Base-by-base conservation (phyloP, 2,329 filamentous ascomycete genomes). In the Trichoderma semiorbis region DNA sequence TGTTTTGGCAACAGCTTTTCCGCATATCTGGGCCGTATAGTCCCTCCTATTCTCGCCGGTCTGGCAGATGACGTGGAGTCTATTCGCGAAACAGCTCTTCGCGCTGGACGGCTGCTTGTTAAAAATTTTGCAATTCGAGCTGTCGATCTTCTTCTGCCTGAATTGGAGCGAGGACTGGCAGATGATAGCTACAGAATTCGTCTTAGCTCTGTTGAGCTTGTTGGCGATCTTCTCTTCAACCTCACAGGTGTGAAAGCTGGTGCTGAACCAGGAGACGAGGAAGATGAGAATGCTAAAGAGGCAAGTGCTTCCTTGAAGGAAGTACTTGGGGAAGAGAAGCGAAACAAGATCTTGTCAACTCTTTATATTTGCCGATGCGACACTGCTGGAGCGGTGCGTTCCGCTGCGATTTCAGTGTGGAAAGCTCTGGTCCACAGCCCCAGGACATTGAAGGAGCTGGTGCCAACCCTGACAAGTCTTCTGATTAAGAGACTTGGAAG, bases 1-100 rank as follows among this genome's bases (percentile, higher is more conserved):
- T 99, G 96, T 84, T 99, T 99, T 78, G 96, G 96, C 78, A 99
- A 99, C 87, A 97, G 95, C 81, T 99, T 99, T 79, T 92, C 96
- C 76, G 94, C 94, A 79, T 99, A 99, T 79, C 91, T 99, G 73
- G 93, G 91, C 83, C 94, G 91, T 79, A 97, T 99, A 78, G 97
- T 99, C 77, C 97, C 96, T 21, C 93, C 96, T 24, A 98, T 99
- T 77, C 87, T 99, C 74, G 91, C 94, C 75, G 97, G 97, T 77
- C 87, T 99, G 80, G 97, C 96, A 39, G 96, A 99, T 80, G 96
- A 99, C 78, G 86, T 98, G 68, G 96, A 99, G 80, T 95, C 95
- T 1, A 99, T 99, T 77, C 92, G 96, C 72, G 96, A 99, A 77
- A 98, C 95, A n/a, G 93, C 97, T 39, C 88, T 99, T 63, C 92